phyloP scores from a whole-genome alignment of 129 eudicot species.

The Lactuca saligna region DNA sequence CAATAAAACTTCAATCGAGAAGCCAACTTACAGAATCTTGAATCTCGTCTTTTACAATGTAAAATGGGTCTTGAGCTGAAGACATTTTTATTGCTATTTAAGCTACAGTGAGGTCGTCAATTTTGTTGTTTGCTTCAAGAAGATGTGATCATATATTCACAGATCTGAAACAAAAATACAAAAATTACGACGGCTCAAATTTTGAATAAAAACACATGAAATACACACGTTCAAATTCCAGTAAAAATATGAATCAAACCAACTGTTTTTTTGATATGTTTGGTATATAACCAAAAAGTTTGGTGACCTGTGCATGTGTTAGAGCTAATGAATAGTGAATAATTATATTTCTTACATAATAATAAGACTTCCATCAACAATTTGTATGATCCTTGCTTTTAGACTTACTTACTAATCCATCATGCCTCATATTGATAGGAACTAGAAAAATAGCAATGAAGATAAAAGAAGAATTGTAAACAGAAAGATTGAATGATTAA shows the following conservation, averaged over 20 bases:
- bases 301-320: neutral
- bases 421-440: no score
- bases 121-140: conserved; percentile 9
- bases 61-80: conserved; percentile 85
- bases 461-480: no score
- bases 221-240: no score
- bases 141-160: neutral
- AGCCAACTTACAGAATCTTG: conserved; percentile 71
- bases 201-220: no score
- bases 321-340: neutral
- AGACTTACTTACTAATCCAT: no score
- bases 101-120: conserved; percentile 17
- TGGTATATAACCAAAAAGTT: neutral
- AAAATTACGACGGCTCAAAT: neutral
- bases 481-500: no score
- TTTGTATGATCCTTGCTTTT: no score
- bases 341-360: no score
- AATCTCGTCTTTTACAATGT: conserved; percentile 80
- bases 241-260: neutral
- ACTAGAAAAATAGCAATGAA: no score
- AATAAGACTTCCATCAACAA: no score
- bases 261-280: neutral
- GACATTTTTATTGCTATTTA: conserved; percentile 46
- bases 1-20: neutral
- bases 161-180: conserved; percentile 19